Percentiles rank a stretch among this genome's conserved stretches.
Conservation (phyloP, 139 green algal genomes). For the Chlorella sorokiniana region DNA sequence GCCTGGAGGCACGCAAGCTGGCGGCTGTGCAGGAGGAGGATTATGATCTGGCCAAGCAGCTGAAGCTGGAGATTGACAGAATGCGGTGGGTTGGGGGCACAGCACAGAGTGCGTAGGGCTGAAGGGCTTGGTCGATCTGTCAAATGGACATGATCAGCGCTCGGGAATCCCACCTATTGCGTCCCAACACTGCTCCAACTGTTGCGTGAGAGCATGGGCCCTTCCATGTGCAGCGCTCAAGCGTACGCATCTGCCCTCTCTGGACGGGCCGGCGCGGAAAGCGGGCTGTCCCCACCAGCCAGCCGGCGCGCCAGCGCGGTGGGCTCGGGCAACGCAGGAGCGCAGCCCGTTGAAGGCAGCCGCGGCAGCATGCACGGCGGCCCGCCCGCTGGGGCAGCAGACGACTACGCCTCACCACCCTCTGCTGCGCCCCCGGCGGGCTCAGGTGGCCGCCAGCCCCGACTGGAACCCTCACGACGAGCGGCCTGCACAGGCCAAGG, state of each 20-base stretch:
- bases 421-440: neutral
- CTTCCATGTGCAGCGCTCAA: neutral
- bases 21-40: slow-evolving; percentile 82
- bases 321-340: neutral
- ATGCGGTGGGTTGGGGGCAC: slow-evolving; percentile 52
- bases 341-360: neutral
- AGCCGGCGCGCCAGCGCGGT: slow-evolving; percentile 3
- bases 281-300: neutral
- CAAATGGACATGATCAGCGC: no score
- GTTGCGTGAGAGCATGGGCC: neutral
- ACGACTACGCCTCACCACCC: neutral
- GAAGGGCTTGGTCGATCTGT: neutral
- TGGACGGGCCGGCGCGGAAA: neutral
- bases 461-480: slow-evolving; percentile 70
- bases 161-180: no score
- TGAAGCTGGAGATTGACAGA: slow-evolving; percentile 85
- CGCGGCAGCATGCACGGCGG: neutral
- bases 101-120: neutral
- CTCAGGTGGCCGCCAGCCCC: neutral
- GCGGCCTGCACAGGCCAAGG: slow-evolving; percentile 65
- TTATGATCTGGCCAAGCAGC: slow-evolving; percentile 92
- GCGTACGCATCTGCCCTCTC: slow-evolving; percentile 3
- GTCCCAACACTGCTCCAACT: no score
- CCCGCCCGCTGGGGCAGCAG: neutral
- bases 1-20: slow-evolving; percentile 68